Conservation (phyloP, 352 stramenopile genomes). For the Globisporangium nunn region DNA sequence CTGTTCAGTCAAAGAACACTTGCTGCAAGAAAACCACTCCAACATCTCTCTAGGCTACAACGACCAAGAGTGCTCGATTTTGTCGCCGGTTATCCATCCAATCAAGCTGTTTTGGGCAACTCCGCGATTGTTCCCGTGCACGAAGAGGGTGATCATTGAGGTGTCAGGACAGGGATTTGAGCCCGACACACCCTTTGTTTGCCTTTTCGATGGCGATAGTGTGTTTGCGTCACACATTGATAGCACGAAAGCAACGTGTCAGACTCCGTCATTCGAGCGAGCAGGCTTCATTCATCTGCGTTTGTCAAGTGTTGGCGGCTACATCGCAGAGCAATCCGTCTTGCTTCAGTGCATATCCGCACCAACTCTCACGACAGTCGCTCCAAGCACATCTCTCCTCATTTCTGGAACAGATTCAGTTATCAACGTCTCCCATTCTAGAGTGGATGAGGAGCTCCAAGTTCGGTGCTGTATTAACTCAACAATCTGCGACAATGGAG, state of each 20-base stretch:
- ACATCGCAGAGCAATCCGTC: constrained; percentile 13
- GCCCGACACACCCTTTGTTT: constrained; percentile 21
- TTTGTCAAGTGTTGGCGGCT: constrained; percentile 25
- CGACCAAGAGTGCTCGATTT: neutral
- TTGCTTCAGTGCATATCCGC: constrained; percentile 13
- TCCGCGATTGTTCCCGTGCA: constrained; percentile 20
- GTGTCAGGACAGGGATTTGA: constrained; percentile 32
- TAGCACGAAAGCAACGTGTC: constrained; percentile 23
- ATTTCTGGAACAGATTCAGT: constrained; percentile 7
- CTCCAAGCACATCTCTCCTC: constrained; percentile 15
- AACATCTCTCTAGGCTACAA: neutral
- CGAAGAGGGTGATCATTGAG: constrained; percentile 10
- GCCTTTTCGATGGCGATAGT: constrained; percentile 25
- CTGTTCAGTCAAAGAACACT: neutral
- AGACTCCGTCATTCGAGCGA: constrained; percentile 15
- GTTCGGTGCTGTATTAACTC: constrained; percentile 28
- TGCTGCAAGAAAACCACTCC: no score
- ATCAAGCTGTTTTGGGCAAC: constrained; percentile 19
- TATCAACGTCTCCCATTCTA: constrained; percentile 14
- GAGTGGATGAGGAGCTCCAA: constrained; percentile 4
- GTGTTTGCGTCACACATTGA: constrained; percentile 24
- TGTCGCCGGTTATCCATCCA: constrained; percentile 11
- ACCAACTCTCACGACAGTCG: constrained; percentile 14
- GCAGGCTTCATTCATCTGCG: constrained; percentile 16
- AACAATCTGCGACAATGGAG: constrained; percentile 13